Evolutionary conservation across 163 green algal species (phyloP).

Genomic region (Prototheca cutis): DNA sequence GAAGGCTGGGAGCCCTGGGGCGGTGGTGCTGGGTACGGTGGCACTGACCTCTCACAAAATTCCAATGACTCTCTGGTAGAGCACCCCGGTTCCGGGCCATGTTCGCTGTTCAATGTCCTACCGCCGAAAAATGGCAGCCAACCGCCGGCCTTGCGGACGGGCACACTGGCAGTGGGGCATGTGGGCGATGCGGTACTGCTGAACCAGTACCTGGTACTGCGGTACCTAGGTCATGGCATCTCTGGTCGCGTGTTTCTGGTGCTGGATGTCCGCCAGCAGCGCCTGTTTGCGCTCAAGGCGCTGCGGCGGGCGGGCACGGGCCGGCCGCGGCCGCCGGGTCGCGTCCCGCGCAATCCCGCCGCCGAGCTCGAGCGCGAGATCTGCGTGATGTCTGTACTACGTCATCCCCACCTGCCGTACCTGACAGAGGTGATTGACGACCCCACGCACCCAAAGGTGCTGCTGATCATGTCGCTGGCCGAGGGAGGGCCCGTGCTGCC

Average conservation of each 20-base stretch:
- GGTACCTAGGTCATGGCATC: conserved; percentile 63
- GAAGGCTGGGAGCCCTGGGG: no score
- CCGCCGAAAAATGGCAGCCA: no score
- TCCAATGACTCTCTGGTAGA: neutral
- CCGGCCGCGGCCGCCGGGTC: neutral
- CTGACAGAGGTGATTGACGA: conserved; percentile 76
- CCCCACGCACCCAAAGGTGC: conserved; percentile 52
- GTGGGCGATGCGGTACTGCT: conserved; percentile 57
- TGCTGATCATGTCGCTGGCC: conserved; percentile 63
- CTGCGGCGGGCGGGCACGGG: neutral
- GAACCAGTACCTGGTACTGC: conserved; percentile 79
- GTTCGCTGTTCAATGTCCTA: no score
- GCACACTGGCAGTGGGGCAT: neutral
- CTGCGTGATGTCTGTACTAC: conserved; percentile 65
- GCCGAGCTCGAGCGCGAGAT: conserved; percentile 68
- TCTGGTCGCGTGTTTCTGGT: conserved; percentile 74
- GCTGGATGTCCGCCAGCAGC: conserved; percentile 60
- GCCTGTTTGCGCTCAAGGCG: conserved; percentile 77
- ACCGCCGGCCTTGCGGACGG: neutral
- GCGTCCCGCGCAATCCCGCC: conserved; percentile 42
- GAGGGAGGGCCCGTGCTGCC: conserved; percentile 64
- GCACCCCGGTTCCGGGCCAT: neutral
- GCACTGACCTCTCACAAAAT: neutral
- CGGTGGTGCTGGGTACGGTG: no score
- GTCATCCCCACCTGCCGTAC: conserved; percentile 67